Evolutionary conservation across 2,329 filamentous ascomycete species (phyloP).

Genomic region (Alternaria panax): DNA sequence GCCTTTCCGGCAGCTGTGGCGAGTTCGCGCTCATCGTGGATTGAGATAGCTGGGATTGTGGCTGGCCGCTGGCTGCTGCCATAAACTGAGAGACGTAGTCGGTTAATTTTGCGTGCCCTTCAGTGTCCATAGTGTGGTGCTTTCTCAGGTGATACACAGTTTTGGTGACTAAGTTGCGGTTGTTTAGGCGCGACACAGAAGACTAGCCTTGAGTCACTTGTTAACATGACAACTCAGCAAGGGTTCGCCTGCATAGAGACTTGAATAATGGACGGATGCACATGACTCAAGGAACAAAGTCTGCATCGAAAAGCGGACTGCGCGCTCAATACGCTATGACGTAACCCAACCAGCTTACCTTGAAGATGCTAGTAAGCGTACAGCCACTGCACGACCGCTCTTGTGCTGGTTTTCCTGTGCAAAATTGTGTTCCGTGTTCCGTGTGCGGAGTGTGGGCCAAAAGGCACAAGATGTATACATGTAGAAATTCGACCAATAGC

Average conservation of each 20-base stretch:
- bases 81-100: constrained; percentile 23
- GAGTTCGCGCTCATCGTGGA: constrained; percentile 1
- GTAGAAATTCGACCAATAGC: constrained; percentile 16
- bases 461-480: background rate
- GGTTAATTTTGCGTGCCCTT: constrained; percentile 19
- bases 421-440: background rate
- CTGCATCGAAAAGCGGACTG: constrained; percentile 11
- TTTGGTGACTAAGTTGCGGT: background rate
- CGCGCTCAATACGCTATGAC: background rate
- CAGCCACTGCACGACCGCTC: background rate
- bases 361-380: background rate
- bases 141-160: background rate
- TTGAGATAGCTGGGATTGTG: constrained; percentile 3
- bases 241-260: constrained; percentile 27
- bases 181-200: background rate
- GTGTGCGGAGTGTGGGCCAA: background rate
- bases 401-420: background rate
- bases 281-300: constrained; percentile 31
- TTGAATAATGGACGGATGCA: constrained; percentile 26
- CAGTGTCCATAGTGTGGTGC: constrained; percentile 14
- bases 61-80: constrained; percentile 5
- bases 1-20: constrained; percentile 5
- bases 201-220: constrained; percentile 23
- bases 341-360: constrained; percentile 5
- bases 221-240: constrained; percentile 32